Conservation (phyloP, 2,329 filamentous ascomycete genomes). For the Sarocladium strictum region DNA sequence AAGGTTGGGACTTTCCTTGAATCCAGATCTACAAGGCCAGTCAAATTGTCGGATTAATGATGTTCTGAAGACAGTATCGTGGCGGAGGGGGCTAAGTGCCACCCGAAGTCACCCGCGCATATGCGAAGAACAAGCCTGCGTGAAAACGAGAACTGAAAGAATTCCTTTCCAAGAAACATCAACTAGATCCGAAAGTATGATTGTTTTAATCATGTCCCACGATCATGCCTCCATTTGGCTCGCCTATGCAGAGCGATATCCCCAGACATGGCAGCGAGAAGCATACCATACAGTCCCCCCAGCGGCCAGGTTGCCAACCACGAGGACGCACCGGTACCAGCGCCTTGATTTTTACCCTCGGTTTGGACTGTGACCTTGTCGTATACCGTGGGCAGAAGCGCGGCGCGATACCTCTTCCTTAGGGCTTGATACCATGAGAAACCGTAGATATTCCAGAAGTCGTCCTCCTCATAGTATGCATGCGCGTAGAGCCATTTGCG, state of each 20-base stretch:
- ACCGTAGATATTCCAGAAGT: conserved; percentile 60
- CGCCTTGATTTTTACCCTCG: conserved; percentile 8
- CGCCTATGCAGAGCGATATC: conserved; percentile 15
- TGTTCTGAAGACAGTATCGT: too few relatives aligned
- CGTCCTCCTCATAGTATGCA: conserved; percentile 63
- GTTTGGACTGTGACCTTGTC: conserved; percentile 56
- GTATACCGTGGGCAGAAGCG: conserved; percentile 54
- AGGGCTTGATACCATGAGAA: conserved; percentile 51
- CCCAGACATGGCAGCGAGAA: conserved; percentile 13
- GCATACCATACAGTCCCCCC: conserved; percentile 18
- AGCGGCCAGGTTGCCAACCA: conserved; percentile 15
- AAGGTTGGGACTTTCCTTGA: too few relatives aligned
- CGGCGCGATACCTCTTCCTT: conserved; percentile 53
- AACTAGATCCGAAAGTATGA: too few relatives aligned
- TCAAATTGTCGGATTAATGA: too few relatives aligned
- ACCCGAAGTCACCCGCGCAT: too few relatives aligned
- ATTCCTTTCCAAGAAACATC: too few relatives aligned
- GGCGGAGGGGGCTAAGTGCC: too few relatives aligned
- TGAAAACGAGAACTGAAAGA: too few relatives aligned
- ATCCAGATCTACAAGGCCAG: too few relatives aligned
- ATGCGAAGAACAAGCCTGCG: too few relatives aligned
- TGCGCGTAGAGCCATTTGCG: conserved; percentile 81
- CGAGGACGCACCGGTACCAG: background rate
- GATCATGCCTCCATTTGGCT: conserved; percentile 8
- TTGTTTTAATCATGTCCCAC: too few relatives aligned